Evolutionary conservation across 306 rosid species (phyloP), one percentile per base, ranked within the genome.

Genomic region (Macrotyloma uniflorum): DNA sequence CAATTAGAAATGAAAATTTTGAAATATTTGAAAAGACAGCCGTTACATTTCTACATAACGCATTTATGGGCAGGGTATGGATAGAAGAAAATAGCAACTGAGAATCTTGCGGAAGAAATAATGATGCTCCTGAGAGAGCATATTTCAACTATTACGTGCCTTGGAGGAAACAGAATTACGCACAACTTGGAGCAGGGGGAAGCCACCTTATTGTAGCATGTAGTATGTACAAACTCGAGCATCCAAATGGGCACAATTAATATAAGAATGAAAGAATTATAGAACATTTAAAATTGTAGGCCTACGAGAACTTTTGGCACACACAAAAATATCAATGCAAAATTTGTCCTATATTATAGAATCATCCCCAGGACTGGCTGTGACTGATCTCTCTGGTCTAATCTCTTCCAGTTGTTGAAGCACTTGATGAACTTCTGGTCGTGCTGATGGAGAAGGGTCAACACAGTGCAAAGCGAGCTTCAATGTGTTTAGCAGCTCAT

Each of bases 381-480:
- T 67, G 15, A 86, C 23, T 23, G 89, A 68, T 38, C 75, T 63
- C 76, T 88, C 88, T 3, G 87, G 87, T 68, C 87, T 88, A 64
- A 92, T 90, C 46, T 92, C 87, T 67, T 92, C 90, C 2, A 92
- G 84, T 62, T 88, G 95, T 74, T 83, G 97, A 33, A 88, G 89
- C 50, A 92, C 87, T 79, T 80, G 91, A n/a, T 74, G 89, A 51
- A 79, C 84, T 15, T 92, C 95, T 0, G 95, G 97, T 28, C 97
- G 83, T n/a, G 88, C 86, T 8, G 95, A 80, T n/a, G 97, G 93
- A 5, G 95, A 87, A 73, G 95, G 95, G 84, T 92, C 97, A 57
- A 92, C 91, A 82, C 97, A 92, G 72, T 90, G 93, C 89, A 92
- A 62, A 71, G 97, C 95, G 11, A 92, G 83, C 83, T 92, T 92